Base-by-base conservation (phyloP, 2,329 filamentous ascomycete species). In the Chaetomiaceae sp. region DNA sequence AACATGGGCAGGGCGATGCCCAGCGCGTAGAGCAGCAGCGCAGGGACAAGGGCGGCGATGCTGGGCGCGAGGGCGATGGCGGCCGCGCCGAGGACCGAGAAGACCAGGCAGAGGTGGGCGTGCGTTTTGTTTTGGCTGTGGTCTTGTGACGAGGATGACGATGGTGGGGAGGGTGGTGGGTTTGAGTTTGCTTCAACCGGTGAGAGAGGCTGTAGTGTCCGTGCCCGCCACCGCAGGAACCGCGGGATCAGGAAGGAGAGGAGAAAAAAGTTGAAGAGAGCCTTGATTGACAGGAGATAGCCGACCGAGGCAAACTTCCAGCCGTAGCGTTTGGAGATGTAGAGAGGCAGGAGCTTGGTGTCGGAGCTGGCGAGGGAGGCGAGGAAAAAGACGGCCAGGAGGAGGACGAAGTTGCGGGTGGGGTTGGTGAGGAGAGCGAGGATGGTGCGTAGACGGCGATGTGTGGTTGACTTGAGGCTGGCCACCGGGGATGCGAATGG, bases 1-100 rank as follows among this genome's bases (percentile, higher is more conserved):
- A 77, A 77, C 8, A 77, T 69, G 1, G 74, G 74, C 13, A 77
- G 62, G 0, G 74, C 73, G 12, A 73, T 73, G 0, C 74, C 74
- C 1, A 77, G 64, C 0, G 74, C 73, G 40, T 77, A 77, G 5
- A 76, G 33, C 20, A 74, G 56, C 44, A 77, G 60, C 0, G 72
- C 67, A 0, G 72, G 71, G 8, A 76, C 59, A 3, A 77, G 61
- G 6, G 70, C 58, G 66, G 65, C 71, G 1, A 73, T 62, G 1
- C 62, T 61, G 2, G 62, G 55, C 3, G 74, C 63, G 1, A 72
- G n/a, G 0, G 68, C 68, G 12, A 77, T 76, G 1, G 68, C 66
- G 4, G 71, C 30, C 0, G 74, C 74, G 3, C 74, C 74, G 1
- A 71, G 13, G 5, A 70, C 63, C 0, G 71, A 73, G 4, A 72